phyloP scores from a whole-genome alignment of 2,329 filamentous ascomycete species.

The Colletotrichum spinosum region DNA sequence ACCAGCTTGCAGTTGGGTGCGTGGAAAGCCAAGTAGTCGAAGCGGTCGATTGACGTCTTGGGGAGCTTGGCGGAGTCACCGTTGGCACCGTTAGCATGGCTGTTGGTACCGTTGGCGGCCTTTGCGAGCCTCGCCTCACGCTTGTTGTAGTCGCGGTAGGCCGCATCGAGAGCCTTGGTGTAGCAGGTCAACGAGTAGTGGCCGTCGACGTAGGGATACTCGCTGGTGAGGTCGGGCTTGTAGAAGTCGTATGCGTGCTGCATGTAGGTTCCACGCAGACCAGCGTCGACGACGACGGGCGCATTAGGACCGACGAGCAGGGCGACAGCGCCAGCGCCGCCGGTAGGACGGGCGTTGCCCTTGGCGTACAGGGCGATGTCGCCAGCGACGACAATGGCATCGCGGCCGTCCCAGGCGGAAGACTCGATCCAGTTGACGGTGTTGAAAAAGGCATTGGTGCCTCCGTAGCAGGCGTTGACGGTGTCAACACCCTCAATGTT shows the following conservation, averaged over 20 bases:
- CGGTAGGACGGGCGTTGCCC: slow-evolving; percentile 83
- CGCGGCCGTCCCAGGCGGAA: slow-evolving; percentile 85
- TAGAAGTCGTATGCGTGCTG: slow-evolving; percentile 90
- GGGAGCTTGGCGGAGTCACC: slow-evolving; percentile 47
- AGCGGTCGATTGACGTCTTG: slow-evolving; percentile 79
- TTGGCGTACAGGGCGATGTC: slow-evolving; percentile 90
- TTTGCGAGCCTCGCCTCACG: slow-evolving; percentile 74
- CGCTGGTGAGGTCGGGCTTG: slow-evolving; percentile 89
- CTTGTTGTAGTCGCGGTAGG: slow-evolving; percentile 84
- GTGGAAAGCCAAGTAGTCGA: slow-evolving; percentile 87
- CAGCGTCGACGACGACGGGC: slow-evolving; percentile 80
- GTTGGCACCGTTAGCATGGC: slow-evolving; percentile 55
- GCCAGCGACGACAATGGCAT: slow-evolving; percentile 83
- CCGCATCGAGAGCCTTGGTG: slow-evolving; percentile 81
- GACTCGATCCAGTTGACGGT: slow-evolving; percentile 88
- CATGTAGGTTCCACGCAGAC: slow-evolving; percentile 84
- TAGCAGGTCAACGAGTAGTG: slow-evolving; percentile 88
- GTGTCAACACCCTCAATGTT: slow-evolving; percentile 88
- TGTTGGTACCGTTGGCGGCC: slow-evolving; percentile 64
- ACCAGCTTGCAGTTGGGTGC: slow-evolving; percentile 90
- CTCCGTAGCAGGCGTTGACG: slow-evolving; percentile 87
- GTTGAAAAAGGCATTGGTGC: slow-evolving; percentile 88
- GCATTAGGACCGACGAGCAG: slow-evolving; percentile 84
- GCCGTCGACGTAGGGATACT: slow-evolving; percentile 88
- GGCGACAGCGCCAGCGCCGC: slow-evolving; percentile 83